Conservation (phyloP, 1,284 basidiomycete genomes). For the Microbotryum saponariae region DNA sequence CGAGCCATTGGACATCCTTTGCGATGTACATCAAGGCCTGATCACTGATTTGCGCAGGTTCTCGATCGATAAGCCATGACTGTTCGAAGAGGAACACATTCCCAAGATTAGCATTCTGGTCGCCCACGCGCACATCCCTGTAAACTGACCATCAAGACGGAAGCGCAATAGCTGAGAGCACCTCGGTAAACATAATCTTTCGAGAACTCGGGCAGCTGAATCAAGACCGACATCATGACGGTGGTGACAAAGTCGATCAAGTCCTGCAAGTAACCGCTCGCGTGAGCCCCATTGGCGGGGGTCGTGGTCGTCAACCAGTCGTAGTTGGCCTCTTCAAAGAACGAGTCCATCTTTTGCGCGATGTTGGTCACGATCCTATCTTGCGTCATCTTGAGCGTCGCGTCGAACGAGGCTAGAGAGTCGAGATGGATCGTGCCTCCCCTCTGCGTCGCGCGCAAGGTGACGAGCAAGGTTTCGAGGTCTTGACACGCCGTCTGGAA, state of each 20-base stretch:
- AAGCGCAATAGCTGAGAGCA: slow-evolving; percentile 76
- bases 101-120: neutral
- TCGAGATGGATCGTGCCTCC: slow-evolving; percentile 69
- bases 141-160: slow-evolving; percentile 65
- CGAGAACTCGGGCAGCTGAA: slow-evolving; percentile 62
- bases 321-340: slow-evolving; percentile 90
- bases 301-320: slow-evolving; percentile 61
- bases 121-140: neutral
- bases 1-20: slow-evolving; percentile 34
- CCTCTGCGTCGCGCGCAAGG: slow-evolving; percentile 58
- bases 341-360: slow-evolving; percentile 87
- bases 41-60: slow-evolving; percentile 77
- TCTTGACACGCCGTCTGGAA: slow-evolving; percentile 80
- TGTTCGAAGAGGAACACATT: slow-evolving; percentile 38
- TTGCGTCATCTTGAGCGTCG: slow-evolving; percentile 62
- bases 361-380: slow-evolving; percentile 75
- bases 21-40: slow-evolving; percentile 49
- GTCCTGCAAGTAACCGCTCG: slow-evolving; percentile 89
- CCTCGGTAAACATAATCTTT: slow-evolving; percentile 82
- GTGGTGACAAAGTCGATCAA: slow-evolving; percentile 93
- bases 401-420: slow-evolving; percentile 59
- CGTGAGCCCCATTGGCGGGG: slow-evolving; percentile 51
- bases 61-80: slow-evolving; percentile 68
- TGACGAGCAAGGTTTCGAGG: slow-evolving; percentile 77
- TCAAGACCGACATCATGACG: slow-evolving; percentile 84